Evolutionary conservation across 1,284 basidiomycete species (phyloP).

Genomic region (Cryptococcus amylolentus): DNA sequence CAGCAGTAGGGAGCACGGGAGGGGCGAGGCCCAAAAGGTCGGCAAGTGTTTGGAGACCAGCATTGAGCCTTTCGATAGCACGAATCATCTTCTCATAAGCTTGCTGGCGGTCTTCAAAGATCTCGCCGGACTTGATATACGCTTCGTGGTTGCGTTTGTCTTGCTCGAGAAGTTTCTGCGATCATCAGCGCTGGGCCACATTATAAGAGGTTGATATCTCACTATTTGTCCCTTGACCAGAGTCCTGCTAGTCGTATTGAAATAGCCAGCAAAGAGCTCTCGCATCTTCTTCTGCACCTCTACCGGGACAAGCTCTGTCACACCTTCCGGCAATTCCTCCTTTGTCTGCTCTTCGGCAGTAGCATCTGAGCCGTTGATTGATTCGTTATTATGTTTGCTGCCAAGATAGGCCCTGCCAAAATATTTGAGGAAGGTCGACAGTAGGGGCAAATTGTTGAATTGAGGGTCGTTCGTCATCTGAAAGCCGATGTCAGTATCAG

Average conservation of each 20-base stretch:
- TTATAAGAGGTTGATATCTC: slow-evolving; percentile 26
- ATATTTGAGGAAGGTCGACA: slow-evolving; percentile 78
- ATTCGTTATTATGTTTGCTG: slow-evolving; percentile 50
- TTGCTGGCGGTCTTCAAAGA: slow-evolving; percentile 98
- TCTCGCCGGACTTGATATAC: slow-evolving; percentile 96
- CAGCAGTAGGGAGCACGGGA: slow-evolving; percentile 73
- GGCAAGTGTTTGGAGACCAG: slow-evolving; percentile 82
- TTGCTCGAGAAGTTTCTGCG: slow-evolving; percentile 87
- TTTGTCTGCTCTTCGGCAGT: neutral
- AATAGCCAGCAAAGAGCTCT: slow-evolving; percentile 89
- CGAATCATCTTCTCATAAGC: slow-evolving; percentile 98
- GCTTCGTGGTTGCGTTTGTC: slow-evolving; percentile 96
- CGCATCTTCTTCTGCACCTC: slow-evolving; percentile 84
- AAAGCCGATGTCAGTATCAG: neutral
- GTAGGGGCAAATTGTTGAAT: slow-evolving; percentile 76
- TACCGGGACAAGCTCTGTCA: slow-evolving; percentile 69
- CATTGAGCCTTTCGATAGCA: slow-evolving; percentile 82
- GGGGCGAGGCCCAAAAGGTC: slow-evolving; percentile 78
- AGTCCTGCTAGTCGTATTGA: slow-evolving; percentile 85
- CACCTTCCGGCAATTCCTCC: slow-evolving; percentile 53
- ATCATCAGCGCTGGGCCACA: neutral
- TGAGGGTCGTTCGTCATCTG: slow-evolving; percentile 83
- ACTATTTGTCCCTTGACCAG: slow-evolving; percentile 87
- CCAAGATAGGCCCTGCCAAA: slow-evolving; percentile 79
- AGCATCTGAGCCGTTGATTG: slow-evolving; percentile 3